Evolutionary conservation across 225 moss, liverwort and hornwort species (phyloP), one percentile per base, ranked within the genome.

Genomic region (Sphagnum tenellum): DNA sequence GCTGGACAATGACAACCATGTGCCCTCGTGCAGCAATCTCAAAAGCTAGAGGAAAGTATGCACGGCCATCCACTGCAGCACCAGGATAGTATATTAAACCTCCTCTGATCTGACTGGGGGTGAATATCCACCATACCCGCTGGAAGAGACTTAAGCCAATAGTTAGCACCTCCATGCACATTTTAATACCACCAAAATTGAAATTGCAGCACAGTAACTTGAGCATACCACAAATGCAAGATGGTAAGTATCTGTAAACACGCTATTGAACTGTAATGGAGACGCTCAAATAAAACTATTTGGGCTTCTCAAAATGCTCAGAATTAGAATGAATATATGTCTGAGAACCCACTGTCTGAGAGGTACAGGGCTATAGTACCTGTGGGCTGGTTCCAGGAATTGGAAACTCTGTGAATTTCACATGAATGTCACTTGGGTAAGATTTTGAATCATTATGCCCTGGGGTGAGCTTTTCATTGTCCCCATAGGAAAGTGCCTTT

Each of bases 111-210:
- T 61, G 53, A 4, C 70, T 73, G 0, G 82, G 85, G 2, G 70
- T 85, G 67, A 82, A 90, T 62, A 90, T 80, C 74, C 74, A 84
- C 85, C 79, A 89, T 5, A 48, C 12, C 44, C 82, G 70, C 87
- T 84, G 78, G 29, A 29, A 29, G 29, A 29, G 29, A 29, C 29
- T 1, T 29, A 29, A 29, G 29, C 29, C 29, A 29, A 29, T 29
- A 1, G 29, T 29, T 29, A 29, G 29, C 29, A 29, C 29, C 29
- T 29, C 29, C 29, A 29, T 29, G 29, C 29, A 29, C 29, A 29
- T 29, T 29, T 29, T 29, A 29, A 29, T 29, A 29, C 29, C 29
- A 0, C 29, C 29, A 29, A 29, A 29, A 29, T 29, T 29, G 29
- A 29, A 29, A 29, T 29, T 29, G 29, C 29, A 29, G 29, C 29